A percentile compares a stretch with the other conserved stretches of the same genome.
phyloP scores from a whole-genome alignment of 345 rosid genomes.

The Bretschneidera sinensis region DNA sequence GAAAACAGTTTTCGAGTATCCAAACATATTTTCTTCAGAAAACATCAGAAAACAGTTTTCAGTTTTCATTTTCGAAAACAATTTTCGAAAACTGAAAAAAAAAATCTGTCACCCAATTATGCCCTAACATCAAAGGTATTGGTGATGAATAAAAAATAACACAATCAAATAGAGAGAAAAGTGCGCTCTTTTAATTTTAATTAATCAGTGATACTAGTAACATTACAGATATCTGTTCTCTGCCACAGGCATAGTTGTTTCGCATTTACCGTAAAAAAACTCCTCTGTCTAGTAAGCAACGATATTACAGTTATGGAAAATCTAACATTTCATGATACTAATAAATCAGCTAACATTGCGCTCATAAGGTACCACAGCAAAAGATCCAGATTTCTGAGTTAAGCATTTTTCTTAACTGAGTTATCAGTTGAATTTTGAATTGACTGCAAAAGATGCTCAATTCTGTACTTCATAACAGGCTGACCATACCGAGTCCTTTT shows the following conservation, averaged over 20 bases:
- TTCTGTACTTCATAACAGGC: conserved; percentile 87
- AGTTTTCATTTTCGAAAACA: too few relatives aligned
- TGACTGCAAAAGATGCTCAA: conserved; percentile 71
- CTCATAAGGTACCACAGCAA: conserved; percentile 1
- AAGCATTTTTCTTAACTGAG: conserved; percentile 1
- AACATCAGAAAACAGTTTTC: too few relatives aligned
- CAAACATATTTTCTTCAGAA: too few relatives aligned
- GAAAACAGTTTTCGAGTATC: too few relatives aligned
- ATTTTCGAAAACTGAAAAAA: too few relatives aligned
- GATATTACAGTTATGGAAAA: background rate
- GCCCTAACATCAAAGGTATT: too few relatives aligned
- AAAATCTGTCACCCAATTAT: too few relatives aligned
- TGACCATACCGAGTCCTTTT: conserved; percentile 75
- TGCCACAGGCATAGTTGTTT: too few relatives aligned
- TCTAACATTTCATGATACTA: background rate
- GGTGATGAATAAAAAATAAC: too few relatives aligned
- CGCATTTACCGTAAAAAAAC: background rate
- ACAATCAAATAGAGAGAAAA: background rate
- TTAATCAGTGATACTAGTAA: background rate
- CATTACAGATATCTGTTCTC: background rate
- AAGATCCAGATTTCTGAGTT: background rate
- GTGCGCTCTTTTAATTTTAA: background rate
- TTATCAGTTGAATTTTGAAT: conserved; percentile 45
- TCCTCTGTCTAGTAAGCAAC: background rate
- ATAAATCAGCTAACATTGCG: background rate